Evolutionary conservation across 176 grass and related monocot genomes (phyloP), one percentile per base, ranked within the genome.

Genomic region (Triticum turgidum): DNA sequence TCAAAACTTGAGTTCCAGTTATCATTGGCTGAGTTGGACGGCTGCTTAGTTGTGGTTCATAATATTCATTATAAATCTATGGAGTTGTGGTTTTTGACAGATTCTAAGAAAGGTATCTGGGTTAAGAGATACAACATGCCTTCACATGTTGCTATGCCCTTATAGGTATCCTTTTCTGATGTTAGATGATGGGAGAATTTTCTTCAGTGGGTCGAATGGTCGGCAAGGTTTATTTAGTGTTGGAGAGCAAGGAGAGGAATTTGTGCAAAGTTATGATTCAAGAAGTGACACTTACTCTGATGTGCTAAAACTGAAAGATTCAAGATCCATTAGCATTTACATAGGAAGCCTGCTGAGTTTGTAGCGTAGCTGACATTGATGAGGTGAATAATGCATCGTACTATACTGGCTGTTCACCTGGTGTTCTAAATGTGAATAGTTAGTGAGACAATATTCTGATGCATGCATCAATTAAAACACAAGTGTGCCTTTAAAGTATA

Each of bases 61-160:
- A 72, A 72, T 21, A 72, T n/a, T 22, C 69, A 72, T 72, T 1
- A 72, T 10, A 42, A 15, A 7, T 27, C n/a, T 5, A 27, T 80
- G 78, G 61, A 44, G 35, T 24, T 80, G 37, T 80, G 59, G 35
- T 64, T 80, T 39, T 59, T 80, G 38, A 42, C 58, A 18, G 77
- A 64, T 29, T 10, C 18, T 64, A 59, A 64, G n/a, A 42, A 80
- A 44, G 59, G 58, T 14, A 24, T 18, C 58, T 80, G 77, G 58
- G 59, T 64, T 9, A 80, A 80, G 22, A 64, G 41, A 59, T 79
- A 63, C 77, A 42, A 13, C 47, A 9, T 76, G 17, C 45, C 25
- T 30, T 14, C 37, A 73, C 35, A 21, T 71, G 18, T 71, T 73
- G 69, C 35, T 44, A 39, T 6, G 9, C n/a, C n/a, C 12, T 5